These are phyloP conservation scores for Agaricus blazei DNA, from an alignment of 768 basidiomycete species.

Conservation along the genomic window DNA sequence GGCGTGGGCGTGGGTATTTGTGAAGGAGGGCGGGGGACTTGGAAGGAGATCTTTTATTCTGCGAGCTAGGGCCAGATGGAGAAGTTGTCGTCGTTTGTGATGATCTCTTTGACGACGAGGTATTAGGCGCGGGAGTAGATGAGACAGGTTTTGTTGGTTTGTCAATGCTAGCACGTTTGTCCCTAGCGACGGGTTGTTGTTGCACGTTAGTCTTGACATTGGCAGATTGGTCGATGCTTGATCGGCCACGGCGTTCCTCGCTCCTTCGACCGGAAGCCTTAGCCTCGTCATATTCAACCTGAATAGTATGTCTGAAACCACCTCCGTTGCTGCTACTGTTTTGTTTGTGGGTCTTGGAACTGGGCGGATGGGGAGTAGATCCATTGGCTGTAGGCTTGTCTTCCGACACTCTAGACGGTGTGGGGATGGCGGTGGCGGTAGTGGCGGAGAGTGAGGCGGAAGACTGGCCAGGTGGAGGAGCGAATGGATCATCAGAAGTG, in stretches of 20 bases:
- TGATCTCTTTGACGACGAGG: constrained; percentile 8
- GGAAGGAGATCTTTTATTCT: background rate
- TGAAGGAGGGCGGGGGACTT: background rate
- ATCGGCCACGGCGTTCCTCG: constrained; percentile 18
- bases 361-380: constrained; percentile 4
- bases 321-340: constrained; percentile 32
- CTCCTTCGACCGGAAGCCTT: constrained; percentile 25
- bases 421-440: constrained; percentile 17
- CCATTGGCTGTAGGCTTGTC: constrained; percentile 10
- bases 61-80: background rate
- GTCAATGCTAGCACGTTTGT: constrained; percentile 23
- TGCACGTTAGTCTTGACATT: background rate
- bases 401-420: constrained; percentile 12
- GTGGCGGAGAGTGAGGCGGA: constrained; percentile 8
- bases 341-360: constrained; percentile 43
- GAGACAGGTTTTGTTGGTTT: constrained; percentile 24
- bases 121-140: constrained; percentile 5
- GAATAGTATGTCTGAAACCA: constrained; percentile 84
- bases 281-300: constrained; percentile 88
- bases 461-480: constrained; percentile 27
- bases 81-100: constrained; percentile 5
- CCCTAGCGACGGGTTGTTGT: constrained; percentile 18
- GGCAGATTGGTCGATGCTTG: constrained; percentile 14
- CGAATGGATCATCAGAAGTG: constrained; percentile 74
- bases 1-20: constrained; percentile 15